Conservation (phyloP, 202 grass and related monocot species). For the Zizania palustris region DNA sequence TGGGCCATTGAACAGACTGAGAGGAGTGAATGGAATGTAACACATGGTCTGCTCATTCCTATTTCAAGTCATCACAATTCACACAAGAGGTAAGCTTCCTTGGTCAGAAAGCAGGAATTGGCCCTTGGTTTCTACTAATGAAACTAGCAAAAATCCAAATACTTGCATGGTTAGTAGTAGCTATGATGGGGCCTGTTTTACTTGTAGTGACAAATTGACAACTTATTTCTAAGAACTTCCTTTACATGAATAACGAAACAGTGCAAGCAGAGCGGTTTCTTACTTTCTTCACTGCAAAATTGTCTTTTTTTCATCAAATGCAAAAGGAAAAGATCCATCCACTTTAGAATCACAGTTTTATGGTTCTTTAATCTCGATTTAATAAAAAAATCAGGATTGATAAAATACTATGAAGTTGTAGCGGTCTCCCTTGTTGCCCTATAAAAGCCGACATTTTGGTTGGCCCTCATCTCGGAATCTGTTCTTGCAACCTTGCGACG, state of each 20-base stretch:
- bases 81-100: not conserved
- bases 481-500: too few relatives aligned
- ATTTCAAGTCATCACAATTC: slow-evolving; percentile 1
- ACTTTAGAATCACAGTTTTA: too few relatives aligned
- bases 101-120: not conserved
- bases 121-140: not conserved
- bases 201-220: slow-evolving; percentile 14
- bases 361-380: too few relatives aligned
- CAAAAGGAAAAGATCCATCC: slow-evolving; percentile 13
- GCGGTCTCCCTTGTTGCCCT: too few relatives aligned
- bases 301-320: not conserved
- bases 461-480: too few relatives aligned
- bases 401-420: too few relatives aligned
- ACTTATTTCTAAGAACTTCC: slow-evolving; percentile 12
- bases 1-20: slow-evolving; percentile 1
- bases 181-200: not conserved
- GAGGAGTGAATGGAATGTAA: slow-evolving; percentile 9
- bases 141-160: slow-evolving; percentile 35
- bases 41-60: slow-evolving; percentile 28
- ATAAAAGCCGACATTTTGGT: too few relatives aligned
- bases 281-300: slow-evolving; percentile 26
- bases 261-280: not conserved
- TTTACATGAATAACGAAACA: slow-evolving; percentile 4
- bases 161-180: slow-evolving; percentile 13
- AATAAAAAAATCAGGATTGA: too few relatives aligned